phyloP scores from a whole-genome alignment of 2,329 filamentous ascomycete species.

The Colletotrichum chlorophyti region DNA sequence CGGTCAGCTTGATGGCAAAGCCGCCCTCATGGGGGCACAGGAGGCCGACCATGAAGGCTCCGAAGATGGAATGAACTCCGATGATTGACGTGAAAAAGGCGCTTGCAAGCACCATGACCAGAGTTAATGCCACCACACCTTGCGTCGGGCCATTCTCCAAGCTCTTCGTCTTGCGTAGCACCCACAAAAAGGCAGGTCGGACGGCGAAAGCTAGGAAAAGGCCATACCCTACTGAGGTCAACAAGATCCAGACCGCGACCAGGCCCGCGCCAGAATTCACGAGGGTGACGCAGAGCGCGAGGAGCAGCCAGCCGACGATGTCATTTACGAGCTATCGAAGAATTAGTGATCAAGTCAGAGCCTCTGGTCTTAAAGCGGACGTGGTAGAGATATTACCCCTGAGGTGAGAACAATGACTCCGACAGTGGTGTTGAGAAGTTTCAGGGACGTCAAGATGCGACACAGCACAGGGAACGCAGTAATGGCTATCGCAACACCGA shows the following conservation, averaged over 20 bases:
- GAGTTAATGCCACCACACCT: conserved; percentile 79
- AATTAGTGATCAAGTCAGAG: no score
- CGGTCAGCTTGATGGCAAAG: conserved; percentile 88
- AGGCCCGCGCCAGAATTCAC: conserved; percentile 87
- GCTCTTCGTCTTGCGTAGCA: conserved; percentile 75
- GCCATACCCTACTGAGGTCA: conserved; percentile 78
- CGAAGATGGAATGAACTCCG: conserved; percentile 93
- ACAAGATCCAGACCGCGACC: conserved; percentile 83
- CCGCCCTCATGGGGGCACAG: conserved; percentile 91
- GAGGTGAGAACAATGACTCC: conserved; percentile 89
- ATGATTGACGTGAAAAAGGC: conserved; percentile 90
- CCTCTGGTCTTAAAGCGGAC: no score
- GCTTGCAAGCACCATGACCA: conserved; percentile 79
- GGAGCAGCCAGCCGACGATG: conserved; percentile 79
- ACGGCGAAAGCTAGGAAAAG: conserved; percentile 79
- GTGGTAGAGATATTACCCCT: no score
- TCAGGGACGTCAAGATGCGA: conserved; percentile 89
- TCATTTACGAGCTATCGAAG: conserved; percentile 97
- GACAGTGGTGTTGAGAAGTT: conserved; percentile 81
- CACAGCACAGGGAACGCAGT: conserved; percentile 89
- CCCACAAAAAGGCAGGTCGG: conserved; percentile 76
- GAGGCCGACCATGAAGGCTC: conserved; percentile 85
- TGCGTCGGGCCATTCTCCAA: conserved; percentile 90
- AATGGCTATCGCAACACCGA: conserved; percentile 92
- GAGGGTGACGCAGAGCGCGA: conserved; percentile 90